Evolutionary conservation across 1,284 basidiomycete genomes (phyloP).

Genomic region (Ganoderma sinense): DNA sequence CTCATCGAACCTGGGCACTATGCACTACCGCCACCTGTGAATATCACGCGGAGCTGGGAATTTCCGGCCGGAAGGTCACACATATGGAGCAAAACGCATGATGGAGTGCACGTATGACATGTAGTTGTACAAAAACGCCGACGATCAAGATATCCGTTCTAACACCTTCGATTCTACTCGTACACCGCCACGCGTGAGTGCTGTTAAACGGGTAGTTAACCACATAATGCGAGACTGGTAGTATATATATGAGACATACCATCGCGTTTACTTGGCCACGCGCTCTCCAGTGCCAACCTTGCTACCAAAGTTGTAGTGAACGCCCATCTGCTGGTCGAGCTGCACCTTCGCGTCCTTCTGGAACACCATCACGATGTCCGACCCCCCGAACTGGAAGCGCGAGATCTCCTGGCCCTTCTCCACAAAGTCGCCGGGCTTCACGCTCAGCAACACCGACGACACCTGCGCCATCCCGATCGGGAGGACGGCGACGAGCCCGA

Average conservation of each 20-base stretch:
- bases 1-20: no score
- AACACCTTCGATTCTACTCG: neutral
- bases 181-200: neutral
- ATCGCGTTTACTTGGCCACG: neutral
- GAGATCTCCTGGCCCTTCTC: constrained; percentile 32
- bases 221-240: neutral
- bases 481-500: constrained; percentile 34
- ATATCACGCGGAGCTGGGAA: no score
- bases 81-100: no score
- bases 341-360: constrained; percentile 27
- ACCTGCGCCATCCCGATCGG: constrained; percentile 38
- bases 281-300: neutral
- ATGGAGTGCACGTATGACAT: no score
- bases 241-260: neutral
- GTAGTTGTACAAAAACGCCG: no score
- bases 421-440: constrained; percentile 21
- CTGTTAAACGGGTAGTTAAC: neutral
- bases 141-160: neutral
- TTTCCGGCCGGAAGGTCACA: no score
- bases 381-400: constrained; percentile 32
- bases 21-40: no score
- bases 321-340: constrained; percentile 17
- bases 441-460: constrained; percentile 31
- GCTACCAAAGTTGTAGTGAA: constrained; percentile 28
- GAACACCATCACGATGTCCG: constrained; percentile 34